Base-by-base conservation (phyloP, 2,329 filamentous ascomycete genomes). In the Colletotrichum magnum region DNA sequence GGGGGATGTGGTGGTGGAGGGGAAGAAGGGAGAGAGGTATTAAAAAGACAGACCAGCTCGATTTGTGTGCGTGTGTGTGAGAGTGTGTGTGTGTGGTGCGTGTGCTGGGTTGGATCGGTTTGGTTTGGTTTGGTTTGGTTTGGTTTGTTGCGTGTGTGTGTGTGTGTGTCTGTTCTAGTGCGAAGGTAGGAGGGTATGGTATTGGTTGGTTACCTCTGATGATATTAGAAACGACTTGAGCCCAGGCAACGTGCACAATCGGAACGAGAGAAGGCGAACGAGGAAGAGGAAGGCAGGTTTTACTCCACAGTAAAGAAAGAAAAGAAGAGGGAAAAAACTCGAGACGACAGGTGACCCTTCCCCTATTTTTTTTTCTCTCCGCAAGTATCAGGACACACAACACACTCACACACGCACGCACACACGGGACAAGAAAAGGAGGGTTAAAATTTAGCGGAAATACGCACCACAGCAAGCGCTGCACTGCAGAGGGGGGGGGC, bases 131-230 rank as follows among this genome's bases (percentile, higher is more conserved):
- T 60, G 47, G 28, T 43, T 61, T 52, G 45, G 60, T 13, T 54
- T 63, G 51, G 52, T 48, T 48, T 57, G 60, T 57, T 57, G 41
- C 21, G 48, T 10, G 39, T 26, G 41, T 65, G 21, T 24, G 21
- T 24, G 21, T 69, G 39, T 26, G 41, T 65, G 21, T 18, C 18
- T 18, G 18, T 69, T 56, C 61, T 66, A 47, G 43, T 65, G 66
- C 61, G 26, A 39, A 56, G 59, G 59, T 51, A 52, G 21, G 32
- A 7, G 41, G 36, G 48, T 48, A 45, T 68, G 54, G 21, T 24
- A 24, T 24, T 24, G 21, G 65, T 53, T 68, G 48, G 61, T 43
- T 56, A 41, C 66, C 54, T 52, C 54, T 66, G 54, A 59, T 60
- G 54, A 59, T 60, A 56, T 41, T 59, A 28, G 43, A 60, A 66